A percentile compares a stretch with the other conserved stretches of the same genome.
phyloP scores from a whole-genome alignment of 2,329 filamentous ascomycete genomes.

The Cadophora sp. region DNA sequence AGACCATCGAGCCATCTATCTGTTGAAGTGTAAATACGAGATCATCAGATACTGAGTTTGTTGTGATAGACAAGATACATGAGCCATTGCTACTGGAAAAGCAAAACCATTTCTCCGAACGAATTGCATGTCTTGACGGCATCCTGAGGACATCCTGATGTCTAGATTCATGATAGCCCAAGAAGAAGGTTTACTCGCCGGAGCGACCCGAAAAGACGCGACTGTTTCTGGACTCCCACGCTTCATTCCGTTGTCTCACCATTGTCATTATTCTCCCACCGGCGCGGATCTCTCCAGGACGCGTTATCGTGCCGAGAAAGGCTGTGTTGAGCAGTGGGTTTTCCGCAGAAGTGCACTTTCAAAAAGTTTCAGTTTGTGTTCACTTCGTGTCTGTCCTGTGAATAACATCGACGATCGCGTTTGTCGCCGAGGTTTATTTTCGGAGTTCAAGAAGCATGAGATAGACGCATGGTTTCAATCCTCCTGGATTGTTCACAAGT shows the following conservation, averaged over 20 bases:
- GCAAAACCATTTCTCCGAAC: too few relatives aligned
- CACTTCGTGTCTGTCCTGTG: background rate
- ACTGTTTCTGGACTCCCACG: background rate
- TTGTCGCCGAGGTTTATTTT: slow-evolving; percentile 1
- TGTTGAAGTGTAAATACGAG: too few relatives aligned
- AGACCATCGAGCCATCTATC: too few relatives aligned
- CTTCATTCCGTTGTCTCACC: slow-evolving; percentile 6
- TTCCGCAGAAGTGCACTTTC: background rate
- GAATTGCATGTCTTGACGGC: too few relatives aligned
- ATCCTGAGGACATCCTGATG: too few relatives aligned
- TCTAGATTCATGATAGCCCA: too few relatives aligned
- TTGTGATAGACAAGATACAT: too few relatives aligned
- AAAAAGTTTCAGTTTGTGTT: background rate
- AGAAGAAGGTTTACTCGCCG: background rate
- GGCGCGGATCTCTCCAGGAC: background rate
- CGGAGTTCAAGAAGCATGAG: background rate
- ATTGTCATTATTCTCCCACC: background rate
- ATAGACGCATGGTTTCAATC: background rate
- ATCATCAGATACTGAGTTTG: too few relatives aligned
- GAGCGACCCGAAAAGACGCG: background rate
- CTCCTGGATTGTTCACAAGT: background rate
- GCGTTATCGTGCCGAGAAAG: background rate
- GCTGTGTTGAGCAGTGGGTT: background rate
- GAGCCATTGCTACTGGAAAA: too few relatives aligned
- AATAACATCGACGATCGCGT: background rate